Evolutionary conservation across 139 green algal species (phyloP).

Genomic region (Picochlorum sp.): DNA sequence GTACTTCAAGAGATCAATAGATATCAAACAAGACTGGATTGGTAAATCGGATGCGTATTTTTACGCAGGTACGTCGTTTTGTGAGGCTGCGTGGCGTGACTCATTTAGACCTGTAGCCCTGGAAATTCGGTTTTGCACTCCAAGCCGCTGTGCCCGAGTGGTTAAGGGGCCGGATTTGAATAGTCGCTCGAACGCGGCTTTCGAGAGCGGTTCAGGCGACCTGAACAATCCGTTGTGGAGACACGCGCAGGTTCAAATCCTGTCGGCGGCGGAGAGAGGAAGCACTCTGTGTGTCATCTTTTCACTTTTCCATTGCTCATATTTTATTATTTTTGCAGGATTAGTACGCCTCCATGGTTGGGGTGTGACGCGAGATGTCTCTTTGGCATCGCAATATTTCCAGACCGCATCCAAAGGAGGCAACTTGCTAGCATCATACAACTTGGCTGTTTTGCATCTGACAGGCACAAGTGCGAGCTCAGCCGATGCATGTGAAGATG

Average conservation of each 20-base stretch:
- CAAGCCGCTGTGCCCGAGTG: constrained; percentile 34
- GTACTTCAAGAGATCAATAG: constrained; percentile 44
- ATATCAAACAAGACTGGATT: constrained; percentile 10
- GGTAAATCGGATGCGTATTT: constrained; percentile 59
- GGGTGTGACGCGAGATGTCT: constrained; percentile 14
- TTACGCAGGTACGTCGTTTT: constrained; percentile 44
- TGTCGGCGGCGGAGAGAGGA: constrained; percentile 19
- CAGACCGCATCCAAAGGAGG: constrained; percentile 31
- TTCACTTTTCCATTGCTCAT: not conserved
- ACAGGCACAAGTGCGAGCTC: constrained; percentile 3
- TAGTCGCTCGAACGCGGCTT: not conserved
- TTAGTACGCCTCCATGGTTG: constrained; percentile 66
- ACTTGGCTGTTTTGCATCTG: constrained; percentile 82
- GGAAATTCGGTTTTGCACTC: not conserved
- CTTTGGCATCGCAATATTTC: constrained; percentile 30
- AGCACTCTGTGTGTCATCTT: not conserved
- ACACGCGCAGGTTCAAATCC: constrained; percentile 45
- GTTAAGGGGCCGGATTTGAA: constrained; percentile 44
- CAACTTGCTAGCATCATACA: constrained; percentile 81
- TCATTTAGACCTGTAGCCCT: not conserved
- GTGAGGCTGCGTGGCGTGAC: not conserved
- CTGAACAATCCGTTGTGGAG: constrained; percentile 31
- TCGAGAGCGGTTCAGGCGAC: not conserved
- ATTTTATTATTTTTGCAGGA: constrained; percentile 58
- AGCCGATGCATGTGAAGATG: constrained; percentile 9